Evolutionary conservation across 2,329 filamentous ascomycete genomes (phyloP), one percentile per base, ranked within the genome.

Genomic region (Neospermospora avenae): DNA sequence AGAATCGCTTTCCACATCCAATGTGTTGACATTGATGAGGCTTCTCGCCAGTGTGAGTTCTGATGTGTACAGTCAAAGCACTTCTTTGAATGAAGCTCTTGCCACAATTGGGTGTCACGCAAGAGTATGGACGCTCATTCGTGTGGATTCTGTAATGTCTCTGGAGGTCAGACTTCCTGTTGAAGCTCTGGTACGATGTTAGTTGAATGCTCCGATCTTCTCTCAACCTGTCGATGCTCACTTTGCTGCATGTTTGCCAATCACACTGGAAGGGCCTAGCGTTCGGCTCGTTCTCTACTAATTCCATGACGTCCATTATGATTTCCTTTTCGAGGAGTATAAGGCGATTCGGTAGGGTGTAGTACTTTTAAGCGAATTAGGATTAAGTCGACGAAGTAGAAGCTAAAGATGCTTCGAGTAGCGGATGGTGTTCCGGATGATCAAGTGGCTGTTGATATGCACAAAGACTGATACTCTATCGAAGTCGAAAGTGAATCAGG

Each of bases 31-130:
- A 90, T 67, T 84, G 81, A 66, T 89, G 85, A 60, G 87, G 87
- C 73, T 89, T 90, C 76, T 89, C 87, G 59, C 86, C 85, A 0
- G 85, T 89, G 65, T 89, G 87, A 13, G 85, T 89, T 64, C 87
- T 82, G 59, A 86, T 86, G 71, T 90, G 87, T 42, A 89, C 86
- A 2, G 85, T 89, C 66, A 89, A 74, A 41, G 86, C 86, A 72
- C 86, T 89, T 62, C 85, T 78, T 69, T 89, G 86, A 65, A 89
- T 89, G 72, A 89, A 89, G 73, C 84, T 85, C 75, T 89, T 89
- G 46, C 84, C 83, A 69, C 86, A 89, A 5, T 81, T 83, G 8
- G 78, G 78, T 8, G 78, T 81, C 58, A 77, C 77, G 74, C 86
- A 89, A 31, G 80, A 78, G 71, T 88, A 88, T 10, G 86, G 86